Percentiles rank a stretch among this genome's conserved stretches.
Conservation (phyloP, 495 filamentous ascomycete genomes). For the Aspergillus conjunctus region DNA sequence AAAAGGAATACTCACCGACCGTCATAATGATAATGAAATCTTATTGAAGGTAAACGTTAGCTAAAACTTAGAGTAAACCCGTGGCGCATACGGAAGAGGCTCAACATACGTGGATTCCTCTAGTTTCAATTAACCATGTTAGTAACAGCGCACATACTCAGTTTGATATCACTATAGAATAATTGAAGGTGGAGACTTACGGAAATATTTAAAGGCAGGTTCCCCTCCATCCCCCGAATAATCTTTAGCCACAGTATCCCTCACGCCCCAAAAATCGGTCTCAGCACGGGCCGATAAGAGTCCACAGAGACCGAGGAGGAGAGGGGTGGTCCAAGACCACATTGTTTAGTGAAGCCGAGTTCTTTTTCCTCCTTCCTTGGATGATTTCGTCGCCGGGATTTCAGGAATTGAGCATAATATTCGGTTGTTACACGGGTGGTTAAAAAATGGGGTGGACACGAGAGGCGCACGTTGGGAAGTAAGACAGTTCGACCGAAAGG, state of each 20-base stretch:
- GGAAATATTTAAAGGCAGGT: conserved; percentile 57
- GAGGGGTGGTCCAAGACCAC: conserved; percentile 18
- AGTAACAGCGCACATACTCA: neutral
- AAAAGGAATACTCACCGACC: conserved; percentile 47
- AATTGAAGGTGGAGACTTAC: conserved; percentile 42
- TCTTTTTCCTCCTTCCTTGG: conserved; percentile 1
- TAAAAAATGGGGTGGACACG: no score
- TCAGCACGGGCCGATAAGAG: conserved; percentile 24
- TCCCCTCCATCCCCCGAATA: conserved; percentile 50
- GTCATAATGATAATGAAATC: conserved; percentile 65
- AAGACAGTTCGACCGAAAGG: neutral
- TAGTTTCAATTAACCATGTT: conserved; percentile 20
- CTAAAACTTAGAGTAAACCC: conserved; percentile 1
- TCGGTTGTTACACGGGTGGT: neutral
- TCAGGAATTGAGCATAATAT: conserved; percentile 4
- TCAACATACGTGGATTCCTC: conserved; percentile 57
- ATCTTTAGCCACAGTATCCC: conserved; percentile 46
- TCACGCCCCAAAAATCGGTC: conserved; percentile 45
- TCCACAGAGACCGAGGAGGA: conserved; percentile 28
- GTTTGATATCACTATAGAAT: no score
- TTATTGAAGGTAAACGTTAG: conserved; percentile 28
- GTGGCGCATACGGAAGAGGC: neutral
- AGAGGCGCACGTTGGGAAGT: neutral
- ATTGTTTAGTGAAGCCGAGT: conserved; percentile 10
- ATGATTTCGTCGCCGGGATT: neutral